Percentiles rank a stretch among this genome's conserved stretches.
Evolutionary conservation across 495 filamentous ascomycete genomes (phyloP).

Genomic region (Barbatosphaeria neglecta): DNA sequence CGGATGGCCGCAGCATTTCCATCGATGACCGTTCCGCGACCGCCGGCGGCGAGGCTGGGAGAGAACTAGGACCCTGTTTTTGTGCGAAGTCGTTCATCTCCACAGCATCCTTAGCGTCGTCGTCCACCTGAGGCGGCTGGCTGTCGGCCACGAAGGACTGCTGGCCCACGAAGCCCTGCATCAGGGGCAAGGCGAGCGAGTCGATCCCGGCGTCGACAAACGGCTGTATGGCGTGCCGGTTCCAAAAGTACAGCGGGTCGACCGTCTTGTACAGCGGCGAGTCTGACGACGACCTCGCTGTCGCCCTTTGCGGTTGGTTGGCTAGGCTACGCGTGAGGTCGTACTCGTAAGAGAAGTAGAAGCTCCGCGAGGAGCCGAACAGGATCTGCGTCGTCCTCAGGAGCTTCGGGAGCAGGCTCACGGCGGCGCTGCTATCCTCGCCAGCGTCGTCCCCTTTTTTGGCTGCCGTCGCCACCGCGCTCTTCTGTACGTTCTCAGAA

Average conservation of each 20-base stretch:
- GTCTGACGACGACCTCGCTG: slow-evolving; percentile 17
- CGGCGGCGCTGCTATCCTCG: slow-evolving; percentile 6
- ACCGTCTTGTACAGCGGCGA: slow-evolving; percentile 57
- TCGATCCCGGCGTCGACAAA: slow-evolving; percentile 61
- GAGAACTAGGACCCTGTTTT: slow-evolving; percentile 6
- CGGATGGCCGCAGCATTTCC: slow-evolving; percentile 20
- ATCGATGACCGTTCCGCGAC: slow-evolving; percentile 6
- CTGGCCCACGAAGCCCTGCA: slow-evolving; percentile 94
- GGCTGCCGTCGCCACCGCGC: slow-evolving; percentile 3
- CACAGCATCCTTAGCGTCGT: slow-evolving; percentile 24
- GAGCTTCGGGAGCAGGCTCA: slow-evolving; percentile 65
- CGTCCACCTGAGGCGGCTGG: slow-evolving; percentile 30
- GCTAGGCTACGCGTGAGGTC: slow-evolving; percentile 66
- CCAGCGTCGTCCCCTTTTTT: slow-evolving; percentile 21
- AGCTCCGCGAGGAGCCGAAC: slow-evolving; percentile 66
- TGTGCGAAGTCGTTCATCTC: slow-evolving; percentile 23
- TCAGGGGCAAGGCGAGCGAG: slow-evolving; percentile 63
- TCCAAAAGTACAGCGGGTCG: slow-evolving; percentile 90
- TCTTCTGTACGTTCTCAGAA: slow-evolving; percentile 7
- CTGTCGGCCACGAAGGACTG: slow-evolving; percentile 56
- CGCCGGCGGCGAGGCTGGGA: slow-evolving; percentile 7
- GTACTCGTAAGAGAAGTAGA: slow-evolving; percentile 87
- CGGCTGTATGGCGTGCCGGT: slow-evolving; percentile 57
- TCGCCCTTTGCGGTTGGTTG: slow-evolving; percentile 30
- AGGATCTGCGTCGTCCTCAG: slow-evolving; percentile 70